Evolutionary conservation across 1,139 yeast species (phyloP).

Genomic region (Blastobotrys aristatus): DNA sequence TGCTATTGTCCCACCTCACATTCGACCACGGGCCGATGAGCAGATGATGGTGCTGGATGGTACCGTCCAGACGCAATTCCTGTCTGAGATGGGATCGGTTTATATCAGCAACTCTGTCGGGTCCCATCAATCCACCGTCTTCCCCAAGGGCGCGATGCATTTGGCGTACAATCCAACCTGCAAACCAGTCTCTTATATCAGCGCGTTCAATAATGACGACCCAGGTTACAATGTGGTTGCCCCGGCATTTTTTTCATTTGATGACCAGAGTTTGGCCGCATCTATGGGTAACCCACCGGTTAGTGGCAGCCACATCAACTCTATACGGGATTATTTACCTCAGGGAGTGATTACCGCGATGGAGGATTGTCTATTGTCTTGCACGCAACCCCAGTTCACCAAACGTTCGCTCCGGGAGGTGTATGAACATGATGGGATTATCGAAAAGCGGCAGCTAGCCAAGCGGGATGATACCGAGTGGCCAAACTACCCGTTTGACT

Average conservation of each 20-base stretch:
- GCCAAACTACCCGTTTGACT: not conserved
- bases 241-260: conserved; percentile 18
- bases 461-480: not conserved
- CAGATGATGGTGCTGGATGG: conserved; percentile 23
- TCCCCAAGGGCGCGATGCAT: conserved; percentile 24
- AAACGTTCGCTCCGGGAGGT: not conserved
- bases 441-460: not conserved
- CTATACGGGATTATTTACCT: conserved; percentile 17
- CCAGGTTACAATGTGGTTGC: conserved; percentile 23
- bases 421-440: not conserved
- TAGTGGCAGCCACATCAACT: conserved; percentile 13
- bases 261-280: conserved; percentile 16
- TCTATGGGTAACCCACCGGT: conserved; percentile 18
- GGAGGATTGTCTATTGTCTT: conserved; percentile 16
- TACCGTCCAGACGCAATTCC: conserved; percentile 20
- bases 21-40: conserved; percentile 25
- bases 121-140: conserved; percentile 18
- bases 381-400: conserved; percentile 2
- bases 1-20: conserved; percentile 24
- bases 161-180: conserved; percentile 24
- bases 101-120: conserved; percentile 18
- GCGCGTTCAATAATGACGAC: conserved; percentile 22
- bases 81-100: conserved; percentile 20
- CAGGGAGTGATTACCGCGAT: conserved; percentile 13
- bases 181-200: conserved; percentile 17